A percentile compares a stretch with the other conserved stretches of the same genome.
Evolutionary conservation across 345 rosid species (phyloP).

Genomic region (Linum trigynum): DNA sequence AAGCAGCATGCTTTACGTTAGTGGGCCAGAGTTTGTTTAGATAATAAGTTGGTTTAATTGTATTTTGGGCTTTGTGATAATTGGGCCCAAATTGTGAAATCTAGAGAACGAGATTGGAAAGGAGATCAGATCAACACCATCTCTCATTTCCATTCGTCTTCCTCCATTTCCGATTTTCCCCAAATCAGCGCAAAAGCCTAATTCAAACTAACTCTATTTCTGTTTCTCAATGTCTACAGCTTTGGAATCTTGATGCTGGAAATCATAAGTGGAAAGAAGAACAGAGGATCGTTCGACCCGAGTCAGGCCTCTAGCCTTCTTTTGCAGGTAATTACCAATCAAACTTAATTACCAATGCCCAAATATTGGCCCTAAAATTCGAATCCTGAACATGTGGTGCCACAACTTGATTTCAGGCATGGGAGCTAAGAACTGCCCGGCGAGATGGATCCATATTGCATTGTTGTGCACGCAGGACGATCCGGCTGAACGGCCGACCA

Average conservation of each 20-base stretch:
- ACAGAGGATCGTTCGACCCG: conserved; percentile 19
- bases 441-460: conserved; percentile 36
- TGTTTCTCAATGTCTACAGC: conserved; percentile 46
- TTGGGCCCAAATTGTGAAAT: too few relatives aligned
- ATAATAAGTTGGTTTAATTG: too few relatives aligned
- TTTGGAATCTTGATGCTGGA: conserved; percentile 38
- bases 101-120: too few relatives aligned
- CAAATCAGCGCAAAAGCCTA: too few relatives aligned
- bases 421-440: conserved; percentile 18
- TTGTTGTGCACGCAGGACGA: conserved; percentile 42
- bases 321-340: conserved; percentile 23
- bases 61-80: too few relatives aligned
- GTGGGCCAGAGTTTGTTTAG: too few relatives aligned
- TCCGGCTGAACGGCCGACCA: conserved; percentile 32
- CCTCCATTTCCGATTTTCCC: too few relatives aligned
- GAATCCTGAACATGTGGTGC: neutral
- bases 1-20: too few relatives aligned
- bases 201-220: too few relatives aligned
- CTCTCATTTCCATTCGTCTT: too few relatives aligned
- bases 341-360: neutral
- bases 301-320: conserved; percentile 27
- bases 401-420: conserved; percentile 27
- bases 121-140: too few relatives aligned
- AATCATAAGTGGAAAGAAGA: conserved; percentile 38
- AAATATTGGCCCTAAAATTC: neutral